phyloP scores from a whole-genome alignment of 1,139 yeast genomes.

The Sugiyamaella castrensis region DNA sequence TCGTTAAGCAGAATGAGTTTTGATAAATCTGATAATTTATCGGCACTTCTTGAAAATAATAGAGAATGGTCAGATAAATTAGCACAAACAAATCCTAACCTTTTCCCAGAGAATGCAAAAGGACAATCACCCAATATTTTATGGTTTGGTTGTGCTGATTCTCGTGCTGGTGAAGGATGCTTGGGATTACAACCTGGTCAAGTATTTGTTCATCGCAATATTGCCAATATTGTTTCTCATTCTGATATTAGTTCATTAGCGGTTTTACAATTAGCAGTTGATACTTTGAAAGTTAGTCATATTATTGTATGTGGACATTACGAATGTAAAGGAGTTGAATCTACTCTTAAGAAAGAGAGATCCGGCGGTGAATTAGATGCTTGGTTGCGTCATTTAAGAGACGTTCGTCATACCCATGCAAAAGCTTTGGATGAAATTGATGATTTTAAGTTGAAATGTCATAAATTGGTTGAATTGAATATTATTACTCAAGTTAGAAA shows the following conservation, averaged over 20 bases:
- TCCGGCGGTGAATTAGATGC: slow-evolving; percentile 74
- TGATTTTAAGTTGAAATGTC: slow-evolving; percentile 51
- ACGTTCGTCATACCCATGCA: slow-evolving; percentile 58
- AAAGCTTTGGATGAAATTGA: slow-evolving; percentile 39
- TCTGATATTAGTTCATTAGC: slow-evolving; percentile 77
- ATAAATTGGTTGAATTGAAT: slow-evolving; percentile 73
- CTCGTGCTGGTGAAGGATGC: slow-evolving; percentile 81
- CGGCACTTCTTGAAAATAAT: slow-evolving; percentile 68
- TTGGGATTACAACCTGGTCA: slow-evolving; percentile 85
- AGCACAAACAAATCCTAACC: slow-evolving; percentile 56
- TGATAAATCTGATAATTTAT: slow-evolving; percentile 36
- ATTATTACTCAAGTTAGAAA: slow-evolving; percentile 58
- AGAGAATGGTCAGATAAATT: slow-evolving; percentile 61
- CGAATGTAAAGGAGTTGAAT: slow-evolving; percentile 95
- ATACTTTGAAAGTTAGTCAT: slow-evolving; percentile 76
- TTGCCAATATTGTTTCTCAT: slow-evolving; percentile 75
- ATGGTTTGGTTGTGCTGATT: slow-evolving; percentile 96
- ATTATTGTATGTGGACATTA: slow-evolving; percentile 96
- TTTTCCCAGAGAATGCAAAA: slow-evolving; percentile 66
- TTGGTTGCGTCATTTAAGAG: slow-evolving; percentile 75
- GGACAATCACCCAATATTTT: slow-evolving; percentile 94
- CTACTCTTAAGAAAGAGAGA: slow-evolving; percentile 67
- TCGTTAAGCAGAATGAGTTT: slow-evolving; percentile 2
- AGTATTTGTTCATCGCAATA: slow-evolving; percentile 87
- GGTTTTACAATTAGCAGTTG: slow-evolving; percentile 86